Evolutionary conservation across 2,329 filamentous ascomycete genomes (phyloP), one percentile per base, ranked within the genome.

Genomic region (Colletotrichum phormii): DNA sequence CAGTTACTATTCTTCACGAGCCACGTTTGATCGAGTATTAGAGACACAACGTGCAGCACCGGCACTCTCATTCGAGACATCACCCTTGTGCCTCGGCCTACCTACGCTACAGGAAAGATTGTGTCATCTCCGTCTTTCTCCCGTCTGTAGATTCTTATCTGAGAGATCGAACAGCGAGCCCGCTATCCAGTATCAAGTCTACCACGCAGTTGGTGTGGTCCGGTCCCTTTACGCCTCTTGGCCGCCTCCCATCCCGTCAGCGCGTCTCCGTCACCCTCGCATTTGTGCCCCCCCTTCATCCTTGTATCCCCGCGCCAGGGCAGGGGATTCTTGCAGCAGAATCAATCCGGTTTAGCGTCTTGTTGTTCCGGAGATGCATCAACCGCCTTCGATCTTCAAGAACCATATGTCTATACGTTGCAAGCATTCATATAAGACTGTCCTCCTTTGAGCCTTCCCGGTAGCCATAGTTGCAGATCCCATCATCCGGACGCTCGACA

Each of bases 261-360:
- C 33, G 54, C 68, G 24, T 60, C 58, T 61, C 67, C 49, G n/a
- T 61, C 12, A 62, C 31, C 42, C 37, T 63, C 58, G 4, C 54
- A 13, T 31, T 62, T 22, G 7, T 58, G 22, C 49, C 71, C 67
- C 37, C 62, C 13, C 60, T 15, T 63, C 37, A 42, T 58, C 67
- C 71, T 66, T 67, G 62, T 53, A 67, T 67, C 35, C 57, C 71
- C 67, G 49, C 67, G 53, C 22, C 31, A 59, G 51, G 58, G 67
- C 67, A 73, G 72, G 67, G 71, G 71, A 63, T 58, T 11, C 64
- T 72, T 68, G 49, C 67, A 42, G 67, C 51, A 73, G 62, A 72
- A 37, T 72, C n/a, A 24, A 71, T 72, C 54, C 11, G 71, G 71
- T 37, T 49, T 73, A 73, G 71, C 68, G 71, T 59, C 24, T 42